phyloP scores from a whole-genome alignment of 2,329 filamentous ascomycete genomes.

The Aspergillus hiratsukae region DNA sequence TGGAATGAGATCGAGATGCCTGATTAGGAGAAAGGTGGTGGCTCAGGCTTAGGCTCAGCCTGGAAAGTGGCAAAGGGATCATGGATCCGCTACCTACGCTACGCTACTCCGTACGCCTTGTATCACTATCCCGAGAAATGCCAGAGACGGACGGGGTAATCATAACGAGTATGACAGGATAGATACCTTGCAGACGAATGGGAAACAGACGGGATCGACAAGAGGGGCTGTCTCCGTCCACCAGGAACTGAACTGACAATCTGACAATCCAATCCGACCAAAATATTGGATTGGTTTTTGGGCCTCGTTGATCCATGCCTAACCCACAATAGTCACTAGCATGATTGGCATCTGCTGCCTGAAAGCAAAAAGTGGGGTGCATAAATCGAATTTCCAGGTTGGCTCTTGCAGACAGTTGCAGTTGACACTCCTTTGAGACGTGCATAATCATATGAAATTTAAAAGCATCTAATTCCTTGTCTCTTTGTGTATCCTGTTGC shows the following conservation, averaged over 20 bases:
- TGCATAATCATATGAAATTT: too few species aligned
- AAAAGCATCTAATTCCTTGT: background rate
- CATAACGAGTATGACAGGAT: background rate
- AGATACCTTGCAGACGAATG: background rate
- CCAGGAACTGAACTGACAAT: background rate
- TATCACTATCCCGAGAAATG: background rate
- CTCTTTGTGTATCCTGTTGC: slow-evolving; percentile 1
- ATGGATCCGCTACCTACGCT: background rate
- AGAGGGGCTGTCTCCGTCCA: background rate
- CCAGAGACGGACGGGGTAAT: background rate
- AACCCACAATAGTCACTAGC: background rate
- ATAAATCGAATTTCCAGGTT: background rate
- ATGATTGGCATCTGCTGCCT: background rate
- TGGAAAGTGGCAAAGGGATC: background rate
- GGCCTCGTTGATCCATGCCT: background rate
- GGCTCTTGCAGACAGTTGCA: background rate
- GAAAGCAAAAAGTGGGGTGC: slow-evolving; percentile 1
- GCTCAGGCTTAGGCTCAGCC: too few species aligned
- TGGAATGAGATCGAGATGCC: background rate
- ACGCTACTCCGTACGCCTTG: too few species aligned
- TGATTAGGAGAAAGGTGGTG: background rate
- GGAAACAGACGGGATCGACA: background rate
- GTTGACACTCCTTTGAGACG: background rate
- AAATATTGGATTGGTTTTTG: too few species aligned
- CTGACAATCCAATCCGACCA: too few species aligned